A percentile compares a stretch with the other conserved stretches of the same genome.
Evolutionary conservation across 306 rosid species (phyloP).

Genomic region (Crataegus laevigata): DNA sequence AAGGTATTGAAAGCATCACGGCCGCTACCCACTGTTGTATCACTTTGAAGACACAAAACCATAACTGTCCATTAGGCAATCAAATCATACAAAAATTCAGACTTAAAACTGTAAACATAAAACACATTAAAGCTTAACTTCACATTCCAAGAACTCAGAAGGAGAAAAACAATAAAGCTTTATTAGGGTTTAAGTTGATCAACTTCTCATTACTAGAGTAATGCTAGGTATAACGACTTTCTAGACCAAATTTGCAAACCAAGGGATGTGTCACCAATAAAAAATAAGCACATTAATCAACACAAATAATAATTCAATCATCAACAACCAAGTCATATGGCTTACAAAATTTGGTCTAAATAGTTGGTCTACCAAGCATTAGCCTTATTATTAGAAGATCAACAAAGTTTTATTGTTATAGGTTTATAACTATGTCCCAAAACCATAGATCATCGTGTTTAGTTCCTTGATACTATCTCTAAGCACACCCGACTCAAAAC

Average conservation of each 20-base stretch:
- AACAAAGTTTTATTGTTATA: background rate
- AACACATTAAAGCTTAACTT: background rate
- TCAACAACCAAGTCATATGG: too few relatives aligned
- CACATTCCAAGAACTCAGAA: background rate
- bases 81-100: background rate
- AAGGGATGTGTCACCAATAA: too few relatives aligned
- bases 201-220: too few relatives aligned
- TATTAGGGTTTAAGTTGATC: too few relatives aligned
- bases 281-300: too few relatives aligned
- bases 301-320: too few relatives aligned
- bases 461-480: background rate
- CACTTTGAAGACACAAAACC: conserved; percentile 36
- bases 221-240: too few relatives aligned
- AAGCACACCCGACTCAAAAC: background rate
- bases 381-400: background rate
- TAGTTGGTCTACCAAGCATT: too few relatives aligned
- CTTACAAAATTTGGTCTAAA: too few relatives aligned
- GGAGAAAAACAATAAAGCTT: too few relatives aligned
- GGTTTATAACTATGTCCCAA: background rate
- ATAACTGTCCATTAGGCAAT: background rate
- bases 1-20: conserved; percentile 96
- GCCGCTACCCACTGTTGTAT: conserved; percentile 54
- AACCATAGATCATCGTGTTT: background rate
- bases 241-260: too few relatives aligned
- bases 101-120: background rate